Conservation (phyloP, 352 stramenopile species). For the Phytophthora palmivora region DNA sequence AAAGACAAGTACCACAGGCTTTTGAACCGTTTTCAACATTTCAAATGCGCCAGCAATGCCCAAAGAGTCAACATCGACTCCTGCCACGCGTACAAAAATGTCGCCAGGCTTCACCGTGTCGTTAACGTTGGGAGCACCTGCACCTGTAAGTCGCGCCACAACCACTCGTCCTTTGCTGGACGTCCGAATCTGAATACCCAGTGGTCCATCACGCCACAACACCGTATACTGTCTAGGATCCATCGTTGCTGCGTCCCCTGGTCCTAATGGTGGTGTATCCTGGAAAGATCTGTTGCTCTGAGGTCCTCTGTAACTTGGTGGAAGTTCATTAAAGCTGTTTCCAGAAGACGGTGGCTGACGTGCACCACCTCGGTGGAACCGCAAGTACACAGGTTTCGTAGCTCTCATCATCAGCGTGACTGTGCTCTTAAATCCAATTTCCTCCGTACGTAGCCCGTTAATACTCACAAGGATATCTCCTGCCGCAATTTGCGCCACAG, state of each 20-base stretch:
- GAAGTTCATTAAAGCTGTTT: constrained; percentile 28
- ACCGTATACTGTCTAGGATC: constrained; percentile 75
- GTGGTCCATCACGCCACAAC: constrained; percentile 73
- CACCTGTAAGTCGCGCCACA: constrained; percentile 77
- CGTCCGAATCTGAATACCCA: constrained; percentile 86
- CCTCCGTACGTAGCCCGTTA: constrained; percentile 75
- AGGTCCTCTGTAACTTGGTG: constrained; percentile 21
- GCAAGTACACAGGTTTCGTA: constrained; percentile 78
- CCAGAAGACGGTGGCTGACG: constrained; percentile 32
- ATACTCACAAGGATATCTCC: constrained; percentile 79
- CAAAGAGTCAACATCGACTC: constrained; percentile 70
- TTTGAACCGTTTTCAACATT: constrained; percentile 78
- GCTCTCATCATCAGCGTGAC: constrained; percentile 78
- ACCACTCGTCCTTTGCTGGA: constrained; percentile 69
- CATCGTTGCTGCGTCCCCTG: constrained; percentile 15
- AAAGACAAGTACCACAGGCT: constrained; percentile 84
- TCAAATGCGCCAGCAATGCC: constrained; percentile 82
- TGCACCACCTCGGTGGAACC: constrained; percentile 56
- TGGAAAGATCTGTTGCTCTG: constrained; percentile 12
- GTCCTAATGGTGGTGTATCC: constrained; percentile 3
- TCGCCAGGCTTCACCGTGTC: constrained; percentile 69
- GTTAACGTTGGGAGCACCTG: constrained; percentile 56
- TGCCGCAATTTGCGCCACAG: constrained; percentile 69
- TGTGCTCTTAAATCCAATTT: constrained; percentile 82
- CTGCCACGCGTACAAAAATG: constrained; percentile 78